Evolutionary conservation across 2,329 filamentous ascomycete genomes (phyloP), one percentile per base, ranked within the genome.

Genomic region (Alternaria arborescens): DNA sequence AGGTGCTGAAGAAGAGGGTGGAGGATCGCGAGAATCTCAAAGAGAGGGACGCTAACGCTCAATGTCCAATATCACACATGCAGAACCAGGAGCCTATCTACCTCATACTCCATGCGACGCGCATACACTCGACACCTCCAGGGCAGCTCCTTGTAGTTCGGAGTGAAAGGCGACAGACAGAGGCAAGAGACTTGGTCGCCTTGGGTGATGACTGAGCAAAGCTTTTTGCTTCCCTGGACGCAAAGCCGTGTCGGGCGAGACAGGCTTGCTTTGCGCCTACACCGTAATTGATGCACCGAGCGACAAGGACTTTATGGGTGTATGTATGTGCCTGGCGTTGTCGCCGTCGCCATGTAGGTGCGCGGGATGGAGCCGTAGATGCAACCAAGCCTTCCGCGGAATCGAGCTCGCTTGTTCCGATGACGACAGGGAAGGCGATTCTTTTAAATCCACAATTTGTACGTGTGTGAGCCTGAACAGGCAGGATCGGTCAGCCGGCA

Each of bases 51-150:
- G 60, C 62, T 65, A 55, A 61, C 53, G 65, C 59, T 55, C 48
- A 43, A 65, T 64, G 63, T 63, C 55, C 65, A 53, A 60, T 53
- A 62, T 61, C 48, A 61, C 60, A 60, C 64, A 65, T 56, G 62
- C 67, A 70, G 68, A 66, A 67, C 57, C 67, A 71, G 70, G 61
- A 56, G 69, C 71, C 65, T 44, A 58, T 60, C 65, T 65, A 67
- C 71, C 61, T 67, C 65, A 68, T 63, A 60, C 58, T 65, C 61
- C 62, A 60, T 52, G 59, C 57, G 61, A 60, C 53, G 58, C 54
- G 43, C 60, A 61, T 56, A 58, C 51, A 52, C 46, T 42, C 58
- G 36, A 32, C 44, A 61, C 24, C 44, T 24, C 43, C 30, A 32
- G 34, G 18, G 20, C 32, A 24, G 18, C 43, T 38, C 41, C 34